These are phyloP conservation scores for Kitagawia praeruptora DNA, from an alignment of 129 eudicot genomes.

Conservation along the genomic window DNA sequence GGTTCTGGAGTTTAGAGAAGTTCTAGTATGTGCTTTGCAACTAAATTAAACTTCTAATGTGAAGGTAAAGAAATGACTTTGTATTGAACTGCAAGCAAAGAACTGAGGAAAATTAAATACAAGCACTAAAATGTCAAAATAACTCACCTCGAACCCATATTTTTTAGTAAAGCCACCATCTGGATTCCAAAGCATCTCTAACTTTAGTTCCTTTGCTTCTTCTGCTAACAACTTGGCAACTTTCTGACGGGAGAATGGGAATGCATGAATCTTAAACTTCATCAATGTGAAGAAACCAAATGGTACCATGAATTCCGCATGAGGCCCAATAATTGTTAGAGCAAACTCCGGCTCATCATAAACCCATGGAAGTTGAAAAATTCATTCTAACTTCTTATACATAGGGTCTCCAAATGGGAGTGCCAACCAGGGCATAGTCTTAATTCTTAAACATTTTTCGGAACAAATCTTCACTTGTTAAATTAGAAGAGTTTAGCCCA, in stretches of 20 bases:
- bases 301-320: background rate
- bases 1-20: too few relatives aligned
- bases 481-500: background rate
- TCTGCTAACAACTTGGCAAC: background rate
- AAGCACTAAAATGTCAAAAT: background rate
- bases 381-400: background rate
- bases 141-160: background rate
- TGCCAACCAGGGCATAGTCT: background rate
- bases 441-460: background rate
- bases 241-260: background rate
- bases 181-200: background rate
- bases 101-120: background rate
- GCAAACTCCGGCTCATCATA: too few relatives aligned
- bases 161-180: background rate
- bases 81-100: background rate
- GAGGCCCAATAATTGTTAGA: background rate
- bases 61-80: background rate
- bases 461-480: background rate
- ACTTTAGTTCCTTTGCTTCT: background rate
- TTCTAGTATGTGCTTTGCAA: too few relatives aligned
- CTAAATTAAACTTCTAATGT: too few relatives aligned
- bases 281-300: background rate
- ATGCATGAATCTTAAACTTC: background rate
- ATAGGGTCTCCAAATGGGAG: background rate
- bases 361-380: background rate